These are phyloP conservation scores for Pouteria glomerata DNA, from an alignment of 148 eudicot species.

Conservation along the genomic window DNA sequence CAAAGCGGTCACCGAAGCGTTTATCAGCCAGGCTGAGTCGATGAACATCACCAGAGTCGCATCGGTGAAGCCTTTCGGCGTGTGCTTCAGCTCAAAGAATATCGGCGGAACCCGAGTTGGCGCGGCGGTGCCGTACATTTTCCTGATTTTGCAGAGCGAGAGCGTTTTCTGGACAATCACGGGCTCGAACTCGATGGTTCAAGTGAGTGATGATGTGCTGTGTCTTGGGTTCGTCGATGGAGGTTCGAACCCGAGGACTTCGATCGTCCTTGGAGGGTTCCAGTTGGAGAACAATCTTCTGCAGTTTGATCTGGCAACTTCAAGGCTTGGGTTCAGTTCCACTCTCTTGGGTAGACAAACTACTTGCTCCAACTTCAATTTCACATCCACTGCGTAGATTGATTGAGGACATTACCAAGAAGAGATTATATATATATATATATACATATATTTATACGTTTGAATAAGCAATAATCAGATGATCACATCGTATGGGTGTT, in stretches of 20 bases:
- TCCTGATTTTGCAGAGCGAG: constrained; percentile 44
- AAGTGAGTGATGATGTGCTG: constrained; percentile 35
- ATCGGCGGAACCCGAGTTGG: constrained; percentile 51
- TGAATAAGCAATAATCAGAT: too few species aligned
- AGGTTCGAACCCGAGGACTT: constrained; percentile 44
- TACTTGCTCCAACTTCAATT: constrained; percentile 69
- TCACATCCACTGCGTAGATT: too few species aligned
- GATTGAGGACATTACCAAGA: too few species aligned
- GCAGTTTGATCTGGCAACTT: constrained; percentile 58
- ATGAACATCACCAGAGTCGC: constrained; percentile 32
- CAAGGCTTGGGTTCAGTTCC: constrained; percentile 55
- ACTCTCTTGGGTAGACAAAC: constrained; percentile 40
- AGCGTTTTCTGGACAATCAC: constrained; percentile 39
- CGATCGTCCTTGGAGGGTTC: constrained; percentile 63
- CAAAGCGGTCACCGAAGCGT: constrained; percentile 27
- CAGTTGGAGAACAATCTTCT: constrained; percentile 65
- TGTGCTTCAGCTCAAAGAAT: constrained; percentile 31
- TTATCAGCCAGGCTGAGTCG: constrained; percentile 16
- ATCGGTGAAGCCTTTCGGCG: constrained; percentile 44
- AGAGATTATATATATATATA: too few species aligned
- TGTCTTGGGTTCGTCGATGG: constrained; percentile 62
- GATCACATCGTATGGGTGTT: too few species aligned
- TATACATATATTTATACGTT: too few species aligned
- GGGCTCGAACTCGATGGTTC: constrained; percentile 66
- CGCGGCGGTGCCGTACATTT: constrained; percentile 41